Conservation (phyloP, 163 green algal genomes). For the Coccomyxa subellipsoidea region DNA sequence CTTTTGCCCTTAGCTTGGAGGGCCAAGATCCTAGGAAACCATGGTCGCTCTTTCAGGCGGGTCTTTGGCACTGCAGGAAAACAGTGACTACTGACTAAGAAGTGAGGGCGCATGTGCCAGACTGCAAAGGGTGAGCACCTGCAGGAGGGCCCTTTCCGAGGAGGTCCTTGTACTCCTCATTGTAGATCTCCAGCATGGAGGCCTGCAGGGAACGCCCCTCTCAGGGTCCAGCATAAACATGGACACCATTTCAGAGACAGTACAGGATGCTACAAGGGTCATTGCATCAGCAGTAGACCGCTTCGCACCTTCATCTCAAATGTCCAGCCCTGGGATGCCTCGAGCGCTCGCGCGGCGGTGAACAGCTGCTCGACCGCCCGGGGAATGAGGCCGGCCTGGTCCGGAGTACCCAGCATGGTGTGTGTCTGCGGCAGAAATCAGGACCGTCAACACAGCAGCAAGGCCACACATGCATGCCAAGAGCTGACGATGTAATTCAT, state of each 20-base stretch:
- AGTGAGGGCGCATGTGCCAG: too few species aligned
- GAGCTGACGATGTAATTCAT: too few species aligned
- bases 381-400: slow-evolving; percentile 53
- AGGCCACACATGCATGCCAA: background rate
- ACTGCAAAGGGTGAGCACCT: slow-evolving; percentile 49
- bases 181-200: slow-evolving; percentile 52
- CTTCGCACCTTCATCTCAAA: slow-evolving; percentile 47
- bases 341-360: slow-evolving; percentile 25
- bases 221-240: background rate
- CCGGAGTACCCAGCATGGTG: slow-evolving; percentile 79
- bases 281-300: background rate
- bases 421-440: slow-evolving; percentile 53
- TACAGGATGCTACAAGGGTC: background rate
- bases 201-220: slow-evolving; percentile 22
- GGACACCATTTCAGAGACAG: background rate
- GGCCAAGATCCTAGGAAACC: too few species aligned
- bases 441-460: background rate
- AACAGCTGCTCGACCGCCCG: slow-evolving; percentile 62
- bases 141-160: slow-evolving; percentile 39
- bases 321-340: slow-evolving; percentile 47
- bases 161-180: slow-evolving; percentile 65
- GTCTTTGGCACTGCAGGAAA: too few species aligned
- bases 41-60: too few species aligned
- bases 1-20: too few species aligned
- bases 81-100: too few species aligned